Base-by-base conservation (phyloP, 2,329 filamentous ascomycete species). In the Metarhizium robertsii region DNA sequence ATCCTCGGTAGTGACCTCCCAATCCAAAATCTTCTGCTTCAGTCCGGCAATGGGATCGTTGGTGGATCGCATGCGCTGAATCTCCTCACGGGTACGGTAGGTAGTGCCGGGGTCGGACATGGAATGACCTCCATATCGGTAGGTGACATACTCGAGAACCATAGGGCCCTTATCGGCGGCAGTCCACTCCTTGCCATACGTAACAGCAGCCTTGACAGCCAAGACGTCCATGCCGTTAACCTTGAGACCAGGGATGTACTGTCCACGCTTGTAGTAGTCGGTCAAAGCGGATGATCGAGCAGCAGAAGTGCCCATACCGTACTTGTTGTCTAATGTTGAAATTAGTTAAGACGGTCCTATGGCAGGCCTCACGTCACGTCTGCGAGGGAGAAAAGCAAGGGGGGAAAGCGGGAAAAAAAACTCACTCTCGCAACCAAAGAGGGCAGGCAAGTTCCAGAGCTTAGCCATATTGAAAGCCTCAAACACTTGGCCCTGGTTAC, bases 381-480 rank as follows among this genome's bases (percentile, higher is more conserved):
- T 29, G n/a, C 6, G n/a, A 34, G 7, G 32, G 32, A 34, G 32
- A 34, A 34, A 11, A 11, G 32, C 7, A 11, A 11, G 32, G 32
- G 32, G 32, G 32, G 7, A 10, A 10, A 5, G 20, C 30, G 49
- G 16, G 30, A 38, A 8, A 55, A 29, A 29, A 47, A 32, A 84
- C 90, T 73, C 79, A 96, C 92, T 99, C 81, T 99, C 94, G 75
- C 94, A 99, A 65, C 90, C 92, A 71, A 99, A 99, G 64, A 99
- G 87, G 64, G 92, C 84, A 55, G 94, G 94, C 50, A 99, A 80
- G 66, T 94, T 92, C 94, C 94, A 99, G 64, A 99, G 86, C 84
- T 97, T 97, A 61, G 94, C 94, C 94, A 99, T 99, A 86, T 99
- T 99, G 85, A 95, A 99, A 60, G 94, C 92, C 82, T 99, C 94